A percentile compares a stretch with the other conserved stretches of the same genome.
These are phyloP conservation scores for Kodamaea neixiangensis DNA, from an alignment of 805 yeast genomes.

Conservation along the genomic window DNA sequence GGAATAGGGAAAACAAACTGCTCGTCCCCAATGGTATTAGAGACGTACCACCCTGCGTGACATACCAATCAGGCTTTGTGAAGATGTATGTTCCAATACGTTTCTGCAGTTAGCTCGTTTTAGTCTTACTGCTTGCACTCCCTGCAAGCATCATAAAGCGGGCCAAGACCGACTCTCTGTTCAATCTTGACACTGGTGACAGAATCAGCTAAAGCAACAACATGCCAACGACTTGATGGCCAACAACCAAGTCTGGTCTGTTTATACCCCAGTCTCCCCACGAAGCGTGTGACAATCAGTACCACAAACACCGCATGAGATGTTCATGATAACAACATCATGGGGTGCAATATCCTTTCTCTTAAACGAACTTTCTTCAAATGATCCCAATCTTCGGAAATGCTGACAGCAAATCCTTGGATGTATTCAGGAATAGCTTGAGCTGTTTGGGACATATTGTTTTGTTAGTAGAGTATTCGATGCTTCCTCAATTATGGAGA, in stretches of 20 bases:
- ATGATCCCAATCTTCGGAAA: slow-evolving; percentile 37
- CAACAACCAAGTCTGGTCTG: slow-evolving; percentile 45
- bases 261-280: slow-evolving; percentile 51
- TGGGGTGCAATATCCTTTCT: slow-evolving; percentile 27
- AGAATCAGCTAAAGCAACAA: slow-evolving; percentile 56
- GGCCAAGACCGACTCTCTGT: slow-evolving; percentile 80
- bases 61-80: slow-evolving; percentile 34
- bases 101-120: slow-evolving; percentile 50
- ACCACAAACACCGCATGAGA: slow-evolving; percentile 65
- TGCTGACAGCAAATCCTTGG: too few species aligned
- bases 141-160: slow-evolving; percentile 61
- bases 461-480: too few species aligned
- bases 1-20: slow-evolving; percentile 52
- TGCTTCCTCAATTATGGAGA: too few species aligned
- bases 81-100: slow-evolving; percentile 53
- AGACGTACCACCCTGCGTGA: slow-evolving; percentile 52
- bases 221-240: slow-evolving; percentile 66
- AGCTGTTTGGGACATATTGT: too few species aligned
- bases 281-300: slow-evolving; percentile 54
- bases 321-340: slow-evolving; percentile 60
- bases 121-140: slow-evolving; percentile 55
- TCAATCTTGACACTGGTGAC: slow-evolving; percentile 58
- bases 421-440: too few species aligned
- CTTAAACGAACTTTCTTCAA: slow-evolving; percentile 31
- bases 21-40: slow-evolving; percentile 46